These are phyloP conservation scores for Fusarium incarnatum DNA, from an alignment of 2,329 filamentous ascomycete species.

Conservation along the genomic window DNA sequence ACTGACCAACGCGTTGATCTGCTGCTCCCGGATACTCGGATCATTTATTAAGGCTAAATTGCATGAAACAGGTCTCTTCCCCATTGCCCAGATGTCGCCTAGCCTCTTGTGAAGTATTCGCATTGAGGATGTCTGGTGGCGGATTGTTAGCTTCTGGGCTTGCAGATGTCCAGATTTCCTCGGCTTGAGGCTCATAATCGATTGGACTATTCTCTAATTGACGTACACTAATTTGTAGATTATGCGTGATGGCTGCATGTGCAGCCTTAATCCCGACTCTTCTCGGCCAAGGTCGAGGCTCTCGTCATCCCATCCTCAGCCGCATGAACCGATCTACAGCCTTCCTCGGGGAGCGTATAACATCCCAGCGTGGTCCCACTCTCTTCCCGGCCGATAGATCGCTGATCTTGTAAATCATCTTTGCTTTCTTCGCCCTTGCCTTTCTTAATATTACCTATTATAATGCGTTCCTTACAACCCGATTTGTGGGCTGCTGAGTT, in stretches of 20 bases:
- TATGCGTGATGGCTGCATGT: not conserved
- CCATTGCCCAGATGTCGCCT: too few species aligned
- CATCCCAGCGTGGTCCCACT: not conserved
- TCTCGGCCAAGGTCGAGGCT: not conserved
- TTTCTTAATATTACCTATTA: too few species aligned
- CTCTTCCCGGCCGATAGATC: not conserved
- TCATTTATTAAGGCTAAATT: not conserved
- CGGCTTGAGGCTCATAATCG: not conserved
- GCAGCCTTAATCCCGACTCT: not conserved
- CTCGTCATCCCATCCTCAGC: not conserved
- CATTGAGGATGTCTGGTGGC: not conserved
- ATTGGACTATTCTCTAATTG: not conserved
- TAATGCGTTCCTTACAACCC: constrained; percentile 27
- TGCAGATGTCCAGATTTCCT: not conserved
- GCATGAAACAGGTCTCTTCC: not conserved
- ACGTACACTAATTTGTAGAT: not conserved
- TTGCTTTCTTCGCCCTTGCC: not conserved
- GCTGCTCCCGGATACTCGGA: not conserved
- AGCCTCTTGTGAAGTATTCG: not conserved
- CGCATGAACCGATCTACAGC: not conserved
- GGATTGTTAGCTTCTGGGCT: not conserved
- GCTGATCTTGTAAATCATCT: not conserved
- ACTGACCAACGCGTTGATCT: not conserved
- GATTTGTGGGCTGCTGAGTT: constrained; percentile 34
- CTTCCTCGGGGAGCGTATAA: constrained; percentile 1